Evolutionary conservation across 805 yeast species (phyloP).

Genomic region (Metschnikowia reukaufii): DNA sequence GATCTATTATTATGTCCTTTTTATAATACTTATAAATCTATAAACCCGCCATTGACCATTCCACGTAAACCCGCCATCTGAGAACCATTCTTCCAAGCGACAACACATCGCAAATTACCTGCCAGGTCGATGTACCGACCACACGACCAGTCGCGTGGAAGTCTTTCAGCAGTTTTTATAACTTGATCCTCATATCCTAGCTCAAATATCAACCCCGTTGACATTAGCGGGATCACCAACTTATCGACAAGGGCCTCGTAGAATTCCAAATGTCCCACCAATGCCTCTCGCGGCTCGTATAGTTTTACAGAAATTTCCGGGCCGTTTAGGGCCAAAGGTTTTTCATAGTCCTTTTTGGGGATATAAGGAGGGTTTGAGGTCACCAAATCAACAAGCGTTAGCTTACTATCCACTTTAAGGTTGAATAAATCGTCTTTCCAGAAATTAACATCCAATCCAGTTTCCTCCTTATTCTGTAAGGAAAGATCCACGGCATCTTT

Average conservation of each 20-base stretch:
- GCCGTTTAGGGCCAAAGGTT: constrained; percentile 33
- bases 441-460: constrained; percentile 11
- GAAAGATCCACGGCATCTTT: constrained; percentile 53
- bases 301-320: constrained; percentile 63
- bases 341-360: constrained; percentile 44
- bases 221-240: constrained; percentile 41
- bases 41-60: constrained; percentile 7
- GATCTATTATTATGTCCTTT: background rate
- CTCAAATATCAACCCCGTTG: constrained; percentile 71
- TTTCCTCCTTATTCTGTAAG: constrained; percentile 35
- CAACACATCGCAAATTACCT: constrained; percentile 56
- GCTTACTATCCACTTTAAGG: constrained; percentile 1
- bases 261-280: constrained; percentile 76
- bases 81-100: constrained; percentile 52
- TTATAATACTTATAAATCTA: background rate
- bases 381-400: constrained; percentile 48
- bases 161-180: constrained; percentile 30
- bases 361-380: constrained; percentile 94
- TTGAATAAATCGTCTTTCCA: constrained; percentile 12
- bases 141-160: constrained; percentile 46
- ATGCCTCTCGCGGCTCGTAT: constrained; percentile 77
- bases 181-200: constrained; percentile 66
- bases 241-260: constrained; percentile 54
- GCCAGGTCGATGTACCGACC: constrained; percentile 52
- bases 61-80: constrained; percentile 8